phyloP scores from a whole-genome alignment of 1,139 yeast species.

The Ogataea hybrid region DNA sequence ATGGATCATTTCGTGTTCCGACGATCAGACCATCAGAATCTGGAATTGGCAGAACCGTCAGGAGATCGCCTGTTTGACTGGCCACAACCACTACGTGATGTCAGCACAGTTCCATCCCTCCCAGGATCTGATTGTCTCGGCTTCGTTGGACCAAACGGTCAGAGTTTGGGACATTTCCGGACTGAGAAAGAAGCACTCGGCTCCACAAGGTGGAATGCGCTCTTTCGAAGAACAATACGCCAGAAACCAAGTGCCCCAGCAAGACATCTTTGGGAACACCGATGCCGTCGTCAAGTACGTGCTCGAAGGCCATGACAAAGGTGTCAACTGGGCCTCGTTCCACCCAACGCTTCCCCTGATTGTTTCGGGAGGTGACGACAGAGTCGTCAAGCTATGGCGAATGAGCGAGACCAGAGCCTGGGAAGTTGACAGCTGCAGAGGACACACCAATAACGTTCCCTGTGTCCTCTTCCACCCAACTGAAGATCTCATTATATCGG shows the following conservation, averaged over 20 bases:
- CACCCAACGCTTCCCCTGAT: slow-evolving; percentile 96
- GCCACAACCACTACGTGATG: slow-evolving; percentile 98
- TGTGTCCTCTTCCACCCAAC: slow-evolving; percentile 91
- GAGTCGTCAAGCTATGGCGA: slow-evolving; percentile 95
- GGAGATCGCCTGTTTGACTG: slow-evolving; percentile 95
- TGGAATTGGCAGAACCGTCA: slow-evolving; percentile 99
- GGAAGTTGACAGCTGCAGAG: slow-evolving; percentile 98
- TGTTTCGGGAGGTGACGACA: slow-evolving; percentile 95
- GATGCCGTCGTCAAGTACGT: slow-evolving; percentile 96
- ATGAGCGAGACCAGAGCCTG: slow-evolving; percentile 94
- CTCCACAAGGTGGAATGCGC: slow-evolving; percentile 49
- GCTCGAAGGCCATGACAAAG: slow-evolving; percentile 96
- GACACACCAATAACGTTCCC: slow-evolving; percentile 92
- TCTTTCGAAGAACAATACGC: slow-evolving; percentile 69
- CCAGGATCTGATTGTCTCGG: slow-evolving; percentile 92
- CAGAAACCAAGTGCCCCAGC: slow-evolving; percentile 72
- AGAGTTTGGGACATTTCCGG: slow-evolving; percentile 99
- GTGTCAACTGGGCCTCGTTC: slow-evolving; percentile 98
- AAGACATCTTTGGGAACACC: slow-evolving; percentile 90
- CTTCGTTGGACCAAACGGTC: slow-evolving; percentile 97
- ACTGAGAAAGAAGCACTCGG: slow-evolving; percentile 91
- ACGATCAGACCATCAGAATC: slow-evolving; percentile 96
- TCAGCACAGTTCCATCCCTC: slow-evolving; percentile 97
- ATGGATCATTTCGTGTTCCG: slow-evolving; percentile 95
- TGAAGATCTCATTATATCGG: slow-evolving; percentile 89